Evolutionary conservation across 441 rosid genomes (phyloP).

Genomic region (Sinapis alba): DNA sequence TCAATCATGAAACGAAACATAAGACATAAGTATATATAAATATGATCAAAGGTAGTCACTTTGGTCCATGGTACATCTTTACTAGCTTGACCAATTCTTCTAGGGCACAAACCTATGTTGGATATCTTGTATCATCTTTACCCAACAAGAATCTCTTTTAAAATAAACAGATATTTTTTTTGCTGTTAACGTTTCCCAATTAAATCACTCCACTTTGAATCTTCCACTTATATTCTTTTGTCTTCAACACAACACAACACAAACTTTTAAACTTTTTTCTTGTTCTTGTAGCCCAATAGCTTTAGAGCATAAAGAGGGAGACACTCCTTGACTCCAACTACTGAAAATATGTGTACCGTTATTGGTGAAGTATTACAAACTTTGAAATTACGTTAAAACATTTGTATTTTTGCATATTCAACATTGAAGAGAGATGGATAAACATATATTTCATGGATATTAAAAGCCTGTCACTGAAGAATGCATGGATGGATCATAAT

Average conservation of each 20-base stretch:
- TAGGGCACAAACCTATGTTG: slow-evolving; percentile 34
- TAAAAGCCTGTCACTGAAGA: slow-evolving; percentile 29
- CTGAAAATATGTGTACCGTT: not conserved
- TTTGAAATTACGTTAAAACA: not conserved
- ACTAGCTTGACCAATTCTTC: slow-evolving; percentile 40
- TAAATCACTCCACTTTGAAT: slow-evolving; percentile 36
- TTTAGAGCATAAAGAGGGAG: slow-evolving; percentile 26
- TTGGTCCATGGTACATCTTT: slow-evolving; percentile 43
- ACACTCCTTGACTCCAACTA: slow-evolving; percentile 15
- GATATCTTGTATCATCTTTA: slow-evolving; percentile 41
- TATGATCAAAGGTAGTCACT: slow-evolving; percentile 39
- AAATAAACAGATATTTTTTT: not conserved
- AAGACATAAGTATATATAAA: slow-evolving; percentile 20
- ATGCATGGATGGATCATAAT: slow-evolving; percentile 30
- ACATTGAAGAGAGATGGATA: not conserved
- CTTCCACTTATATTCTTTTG: slow-evolving; percentile 38
- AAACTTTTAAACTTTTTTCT: slow-evolving; percentile 9
- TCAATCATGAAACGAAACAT: slow-evolving; percentile 32
- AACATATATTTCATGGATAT: not conserved
- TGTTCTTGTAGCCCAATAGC: slow-evolving; percentile 37
- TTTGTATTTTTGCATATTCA: not conserved
- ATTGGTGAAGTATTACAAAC: not conserved
- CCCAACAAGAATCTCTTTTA: slow-evolving; percentile 33
- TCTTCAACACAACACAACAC: slow-evolving; percentile 34
- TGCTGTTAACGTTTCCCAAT: slow-evolving; percentile 34